These are phyloP conservation scores for Botrytis fabae DNA, from an alignment of 2,329 filamentous ascomycete genomes.

Conservation along the genomic window DNA sequence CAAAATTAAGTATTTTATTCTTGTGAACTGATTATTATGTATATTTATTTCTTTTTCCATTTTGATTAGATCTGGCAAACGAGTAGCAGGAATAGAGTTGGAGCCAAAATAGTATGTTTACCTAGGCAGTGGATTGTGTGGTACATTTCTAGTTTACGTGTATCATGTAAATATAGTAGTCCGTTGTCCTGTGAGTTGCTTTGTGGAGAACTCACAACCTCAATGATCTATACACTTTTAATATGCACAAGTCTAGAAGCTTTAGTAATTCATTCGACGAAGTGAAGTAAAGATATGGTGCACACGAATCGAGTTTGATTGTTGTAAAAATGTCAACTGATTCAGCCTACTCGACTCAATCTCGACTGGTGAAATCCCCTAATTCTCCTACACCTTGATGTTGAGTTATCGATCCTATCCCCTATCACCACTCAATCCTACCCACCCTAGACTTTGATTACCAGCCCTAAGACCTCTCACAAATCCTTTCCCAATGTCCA, in stretches of 20 bases:
- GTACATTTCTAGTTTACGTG: not conserved
- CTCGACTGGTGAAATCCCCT: not conserved
- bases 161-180: too few relatives aligned
- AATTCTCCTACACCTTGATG: not conserved
- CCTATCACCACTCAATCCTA: slow-evolving; percentile 26
- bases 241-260: not conserved
- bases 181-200: too few relatives aligned
- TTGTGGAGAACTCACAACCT: not conserved
- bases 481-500: slow-evolving; percentile 25
- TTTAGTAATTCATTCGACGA: not conserved
- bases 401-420: not conserved
- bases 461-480: slow-evolving; percentile 22
- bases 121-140: not conserved
- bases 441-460: slow-evolving; percentile 15
- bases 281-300: not conserved
- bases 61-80: too few relatives aligned
- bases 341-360: not conserved
- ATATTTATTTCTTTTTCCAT: not conserved
- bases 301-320: not conserved
- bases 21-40: not conserved
- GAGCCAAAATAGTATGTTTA: too few relatives aligned
- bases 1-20: too few relatives aligned
- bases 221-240: not conserved
- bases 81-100: too few relatives aligned
- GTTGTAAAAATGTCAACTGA: not conserved